Conservation (phyloP, 2,329 filamentous ascomycete genomes). For the Cladosporium sp. region DNA sequence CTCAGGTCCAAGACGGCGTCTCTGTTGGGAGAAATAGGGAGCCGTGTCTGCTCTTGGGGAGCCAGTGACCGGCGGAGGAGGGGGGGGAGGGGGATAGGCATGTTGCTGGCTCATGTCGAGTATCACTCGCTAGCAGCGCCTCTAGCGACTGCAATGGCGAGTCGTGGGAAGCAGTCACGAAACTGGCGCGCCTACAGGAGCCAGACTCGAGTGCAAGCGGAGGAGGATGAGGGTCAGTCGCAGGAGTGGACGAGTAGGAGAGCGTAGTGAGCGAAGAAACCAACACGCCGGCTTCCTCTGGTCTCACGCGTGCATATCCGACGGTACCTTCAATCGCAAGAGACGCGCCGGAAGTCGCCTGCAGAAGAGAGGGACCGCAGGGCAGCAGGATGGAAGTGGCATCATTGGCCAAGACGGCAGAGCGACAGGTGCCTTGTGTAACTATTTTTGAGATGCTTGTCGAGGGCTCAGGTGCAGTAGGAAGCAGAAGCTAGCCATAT, state of each 20-base stretch:
- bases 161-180: neutral
- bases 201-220: constrained; percentile 22
- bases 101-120: constrained; percentile 34
- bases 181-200: constrained; percentile 23
- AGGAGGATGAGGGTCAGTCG: constrained; percentile 23
- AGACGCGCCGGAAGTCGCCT: constrained; percentile 14
- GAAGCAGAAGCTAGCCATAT: neutral
- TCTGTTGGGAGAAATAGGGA: constrained; percentile 24
- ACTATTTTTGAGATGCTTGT: constrained; percentile 14
- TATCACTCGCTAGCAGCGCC: constrained; percentile 4
- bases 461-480: constrained; percentile 12
- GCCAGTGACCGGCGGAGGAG: constrained; percentile 23
- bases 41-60: constrained; percentile 23
- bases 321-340: neutral
- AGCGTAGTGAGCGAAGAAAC: constrained; percentile 13
- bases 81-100: constrained; percentile 31
- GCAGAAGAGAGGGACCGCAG: neutral
- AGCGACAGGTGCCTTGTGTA: constrained; percentile 3
- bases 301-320: constrained; percentile 14
- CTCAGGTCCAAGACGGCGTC: constrained; percentile 34
- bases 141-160: constrained; percentile 5
- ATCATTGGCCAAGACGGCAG: constrained; percentile 17
- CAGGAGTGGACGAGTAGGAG: constrained; percentile 26
- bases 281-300: constrained; percentile 13
- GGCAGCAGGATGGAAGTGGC: neutral